A percentile compares a stretch with the other conserved stretches of the same genome.
Evolutionary conservation across 345 rosid genomes (phyloP).

Genomic region (Eucalyptus cladocalyx): DNA sequence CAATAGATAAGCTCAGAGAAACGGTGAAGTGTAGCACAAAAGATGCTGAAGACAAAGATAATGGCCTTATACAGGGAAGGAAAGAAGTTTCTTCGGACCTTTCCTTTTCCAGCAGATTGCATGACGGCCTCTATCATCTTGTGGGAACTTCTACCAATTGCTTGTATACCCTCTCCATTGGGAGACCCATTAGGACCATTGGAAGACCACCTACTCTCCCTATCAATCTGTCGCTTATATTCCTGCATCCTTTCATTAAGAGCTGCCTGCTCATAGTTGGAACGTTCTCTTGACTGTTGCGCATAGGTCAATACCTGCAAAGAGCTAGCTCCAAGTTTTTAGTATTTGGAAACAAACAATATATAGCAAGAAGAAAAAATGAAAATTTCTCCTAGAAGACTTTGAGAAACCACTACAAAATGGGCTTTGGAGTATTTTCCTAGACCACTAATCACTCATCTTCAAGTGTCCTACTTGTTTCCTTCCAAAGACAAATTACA

Average conservation of each 20-base stretch:
- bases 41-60: not conserved
- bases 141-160: slow-evolving; percentile 95
- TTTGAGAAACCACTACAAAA: not conserved
- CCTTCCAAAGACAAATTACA: not conserved
- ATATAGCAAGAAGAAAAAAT: not conserved
- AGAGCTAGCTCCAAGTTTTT: not conserved
- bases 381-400: not conserved
- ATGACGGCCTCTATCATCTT: slow-evolving; percentile 97
- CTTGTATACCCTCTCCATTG: slow-evolving; percentile 91
- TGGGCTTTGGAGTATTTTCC: not conserved
- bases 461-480: not conserved
- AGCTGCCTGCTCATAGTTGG: slow-evolving; percentile 93
- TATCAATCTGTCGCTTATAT: slow-evolving; percentile 88
- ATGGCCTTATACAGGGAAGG: not conserved
- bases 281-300: slow-evolving; percentile 92
- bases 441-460: not conserved
- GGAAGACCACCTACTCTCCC: slow-evolving; percentile 78
- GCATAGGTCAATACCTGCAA: slow-evolving; percentile 93
- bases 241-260: slow-evolving; percentile 97
- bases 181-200: slow-evolving; percentile 93
- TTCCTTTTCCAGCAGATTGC: slow-evolving; percentile 98
- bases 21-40: not conserved
- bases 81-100: slow-evolving; percentile 32
- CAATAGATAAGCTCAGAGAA: not conserved
- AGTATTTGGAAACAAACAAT: not conserved